These are phyloP conservation scores for Gonium pectorale DNA, from an alignment of 139 green algal species.

Conservation along the genomic window DNA sequence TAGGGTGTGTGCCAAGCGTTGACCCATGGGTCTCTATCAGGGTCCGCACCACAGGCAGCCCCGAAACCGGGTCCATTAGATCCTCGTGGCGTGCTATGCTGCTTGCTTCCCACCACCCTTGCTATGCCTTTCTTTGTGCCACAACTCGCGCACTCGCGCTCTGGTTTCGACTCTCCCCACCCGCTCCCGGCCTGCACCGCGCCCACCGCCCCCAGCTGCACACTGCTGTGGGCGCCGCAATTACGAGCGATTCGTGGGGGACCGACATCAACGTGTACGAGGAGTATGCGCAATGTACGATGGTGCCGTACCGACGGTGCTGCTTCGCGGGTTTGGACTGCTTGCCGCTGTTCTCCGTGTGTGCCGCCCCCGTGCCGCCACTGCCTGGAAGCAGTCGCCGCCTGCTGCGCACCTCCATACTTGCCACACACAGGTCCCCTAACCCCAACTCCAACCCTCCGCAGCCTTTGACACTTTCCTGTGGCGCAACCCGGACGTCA, in stretches of 20 bases:
- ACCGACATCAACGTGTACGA: background rate
- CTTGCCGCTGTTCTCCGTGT: too few relatives aligned
- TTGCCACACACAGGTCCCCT: background rate
- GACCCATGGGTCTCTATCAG: background rate
- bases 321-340: background rate
- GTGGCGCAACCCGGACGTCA: constrained; percentile 19
- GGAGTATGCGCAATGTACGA: background rate
- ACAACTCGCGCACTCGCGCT: background rate
- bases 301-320: too few relatives aligned
- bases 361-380: too few relatives aligned
- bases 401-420: background rate
- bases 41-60: background rate
- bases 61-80: background rate
- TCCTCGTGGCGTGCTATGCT: background rate
- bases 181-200: too few relatives aligned
- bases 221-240: background rate
- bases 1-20: background rate
- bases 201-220: background rate
- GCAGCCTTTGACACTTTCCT: constrained; percentile 20
- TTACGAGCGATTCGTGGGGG: constrained; percentile 12
- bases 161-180: background rate
- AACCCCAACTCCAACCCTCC: background rate
- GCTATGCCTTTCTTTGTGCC: background rate
- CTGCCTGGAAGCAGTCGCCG: background rate
- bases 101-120: background rate